Percentiles rank a stretch among this genome's conserved stretches.
These are phyloP conservation scores for Capsaspora owczarzaki DNA, from an alignment of 78 protist species.

Conservation along the genomic window DNA sequence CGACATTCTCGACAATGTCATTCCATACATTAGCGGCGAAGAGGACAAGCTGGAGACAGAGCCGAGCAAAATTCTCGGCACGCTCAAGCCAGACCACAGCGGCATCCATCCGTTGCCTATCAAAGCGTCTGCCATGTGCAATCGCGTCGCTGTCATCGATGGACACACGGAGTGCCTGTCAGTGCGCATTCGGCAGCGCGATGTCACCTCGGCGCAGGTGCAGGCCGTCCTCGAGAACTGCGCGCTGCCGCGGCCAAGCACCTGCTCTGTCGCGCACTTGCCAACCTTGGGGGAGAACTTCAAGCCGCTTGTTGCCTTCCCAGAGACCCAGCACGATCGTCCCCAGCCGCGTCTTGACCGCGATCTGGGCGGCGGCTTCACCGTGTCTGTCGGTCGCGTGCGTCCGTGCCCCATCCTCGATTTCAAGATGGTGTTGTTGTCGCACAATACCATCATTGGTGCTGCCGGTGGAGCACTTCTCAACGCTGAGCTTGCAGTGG, in stretches of 20 bases:
- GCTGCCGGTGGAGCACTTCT: conserved; percentile 71
- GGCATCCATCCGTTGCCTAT: background rate
- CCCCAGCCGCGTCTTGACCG: conserved; percentile 71
- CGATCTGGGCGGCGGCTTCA: conserved; percentile 41
- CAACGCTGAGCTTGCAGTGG: conserved; percentile 58
- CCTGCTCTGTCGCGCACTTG: too few species aligned
- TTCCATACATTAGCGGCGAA: conserved; percentile 57
- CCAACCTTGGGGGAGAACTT: too few species aligned
- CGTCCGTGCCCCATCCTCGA: conserved; percentile 40
- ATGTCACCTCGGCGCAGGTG: background rate
- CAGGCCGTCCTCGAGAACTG: too few species aligned
- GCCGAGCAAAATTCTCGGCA: conserved; percentile 49
- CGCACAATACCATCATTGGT: conserved; percentile 67
- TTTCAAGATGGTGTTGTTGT: conserved; percentile 37
- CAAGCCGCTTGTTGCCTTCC: background rate
- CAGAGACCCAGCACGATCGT: conserved; percentile 25
- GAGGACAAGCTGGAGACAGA: conserved; percentile 53
- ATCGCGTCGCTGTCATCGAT: conserved; percentile 61
- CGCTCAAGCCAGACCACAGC: background rate
- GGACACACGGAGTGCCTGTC: conserved; percentile 62
- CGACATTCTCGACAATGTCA: conserved; percentile 55
- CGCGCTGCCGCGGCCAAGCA: too few species aligned
- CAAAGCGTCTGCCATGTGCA: conserved; percentile 44
- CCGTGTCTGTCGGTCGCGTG: conserved; percentile 64
- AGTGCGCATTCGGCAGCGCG: conserved; percentile 14